Evolutionary conservation across 768 basidiomycete species (phyloP).

Genomic region (Bullera alba): DNA sequence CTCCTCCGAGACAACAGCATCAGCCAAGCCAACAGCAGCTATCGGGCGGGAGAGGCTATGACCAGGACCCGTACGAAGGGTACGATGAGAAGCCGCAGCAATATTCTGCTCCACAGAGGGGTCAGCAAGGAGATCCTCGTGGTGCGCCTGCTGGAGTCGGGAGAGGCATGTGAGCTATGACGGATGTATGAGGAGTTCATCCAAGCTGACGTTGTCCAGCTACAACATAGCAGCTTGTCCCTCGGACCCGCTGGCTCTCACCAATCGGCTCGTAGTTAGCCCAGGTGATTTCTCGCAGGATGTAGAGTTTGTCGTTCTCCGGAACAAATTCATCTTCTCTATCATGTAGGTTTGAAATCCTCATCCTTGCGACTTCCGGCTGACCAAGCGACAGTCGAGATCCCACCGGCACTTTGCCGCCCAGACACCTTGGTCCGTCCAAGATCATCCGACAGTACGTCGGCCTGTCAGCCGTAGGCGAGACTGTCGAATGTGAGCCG

Average conservation of each 20-base stretch:
- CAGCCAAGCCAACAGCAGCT: constrained; percentile 2
- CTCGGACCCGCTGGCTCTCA: constrained; percentile 62
- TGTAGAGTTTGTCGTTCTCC: constrained; percentile 69
- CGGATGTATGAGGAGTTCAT: background rate
- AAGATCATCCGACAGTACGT: constrained; percentile 82
- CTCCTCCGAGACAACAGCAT: constrained; percentile 7
- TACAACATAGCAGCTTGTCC: constrained; percentile 56
- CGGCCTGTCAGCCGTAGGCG: constrained; percentile 69
- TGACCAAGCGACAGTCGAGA: constrained; percentile 58
- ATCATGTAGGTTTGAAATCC: constrained; percentile 59
- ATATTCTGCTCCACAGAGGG: constrained; percentile 14
- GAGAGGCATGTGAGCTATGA: constrained; percentile 22
- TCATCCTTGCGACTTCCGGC: too few relatives aligned
- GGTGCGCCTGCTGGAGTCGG: constrained; percentile 9
- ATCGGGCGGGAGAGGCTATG: background rate
- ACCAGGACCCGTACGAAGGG: constrained; percentile 8
- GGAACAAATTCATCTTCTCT: constrained; percentile 64
- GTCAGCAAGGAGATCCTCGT: constrained; percentile 8
- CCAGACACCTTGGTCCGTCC: constrained; percentile 69
- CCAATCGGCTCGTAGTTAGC: constrained; percentile 74
- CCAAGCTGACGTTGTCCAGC: constrained; percentile 8
- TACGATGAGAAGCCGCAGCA: constrained; percentile 28
- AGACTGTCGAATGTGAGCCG: constrained; percentile 63
- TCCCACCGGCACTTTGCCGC: constrained; percentile 62
- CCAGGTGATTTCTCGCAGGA: constrained; percentile 62